A percentile compares a stretch with the other conserved stretches of the same genome.
These are phyloP conservation scores for Cyberlindnera veronae DNA, from an alignment of 805 yeast species.

Conservation along the genomic window DNA sequence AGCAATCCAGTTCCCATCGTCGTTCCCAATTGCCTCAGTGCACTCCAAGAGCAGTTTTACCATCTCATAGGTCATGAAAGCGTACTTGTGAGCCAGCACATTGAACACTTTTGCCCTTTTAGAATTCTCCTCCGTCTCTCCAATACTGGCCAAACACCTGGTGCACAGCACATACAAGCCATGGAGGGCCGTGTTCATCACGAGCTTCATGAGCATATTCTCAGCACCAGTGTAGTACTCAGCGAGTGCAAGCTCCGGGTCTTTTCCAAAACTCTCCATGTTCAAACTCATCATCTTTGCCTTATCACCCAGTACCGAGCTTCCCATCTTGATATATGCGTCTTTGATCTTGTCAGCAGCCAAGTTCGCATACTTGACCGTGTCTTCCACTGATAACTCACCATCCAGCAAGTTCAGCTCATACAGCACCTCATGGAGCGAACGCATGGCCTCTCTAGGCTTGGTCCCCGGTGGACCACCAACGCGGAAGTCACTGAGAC, in stretches of 20 bases:
- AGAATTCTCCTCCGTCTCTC: slow-evolving; percentile 4
- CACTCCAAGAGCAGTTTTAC: neutral
- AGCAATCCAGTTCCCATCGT: neutral
- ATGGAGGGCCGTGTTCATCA: slow-evolving; percentile 4
- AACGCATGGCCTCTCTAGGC: neutral
- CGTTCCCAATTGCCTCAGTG: neutral
- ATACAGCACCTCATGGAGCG: slow-evolving; percentile 2
- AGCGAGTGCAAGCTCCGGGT: neutral
- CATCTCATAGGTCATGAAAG: neutral
- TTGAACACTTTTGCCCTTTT: slow-evolving; percentile 1
- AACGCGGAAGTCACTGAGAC: neutral
- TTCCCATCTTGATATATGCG: neutral
- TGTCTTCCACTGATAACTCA: slow-evolving; percentile 1
- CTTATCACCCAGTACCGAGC: neutral
- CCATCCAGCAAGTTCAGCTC: slow-evolving; percentile 5
- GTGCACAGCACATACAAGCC: slow-evolving; percentile 2
- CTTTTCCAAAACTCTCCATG: neutral
- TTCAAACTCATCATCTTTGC: neutral
- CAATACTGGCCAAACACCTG: neutral
- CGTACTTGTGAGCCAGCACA: slow-evolving; percentile 3
- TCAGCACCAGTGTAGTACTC: neutral
- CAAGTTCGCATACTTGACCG: neutral
- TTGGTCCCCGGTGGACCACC: neutral
- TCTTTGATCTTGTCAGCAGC: neutral
- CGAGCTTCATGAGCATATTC: neutral